phyloP scores from a whole-genome alignment of 108 stramenopile species.

The Pseudonitzschia multistriata region DNA sequence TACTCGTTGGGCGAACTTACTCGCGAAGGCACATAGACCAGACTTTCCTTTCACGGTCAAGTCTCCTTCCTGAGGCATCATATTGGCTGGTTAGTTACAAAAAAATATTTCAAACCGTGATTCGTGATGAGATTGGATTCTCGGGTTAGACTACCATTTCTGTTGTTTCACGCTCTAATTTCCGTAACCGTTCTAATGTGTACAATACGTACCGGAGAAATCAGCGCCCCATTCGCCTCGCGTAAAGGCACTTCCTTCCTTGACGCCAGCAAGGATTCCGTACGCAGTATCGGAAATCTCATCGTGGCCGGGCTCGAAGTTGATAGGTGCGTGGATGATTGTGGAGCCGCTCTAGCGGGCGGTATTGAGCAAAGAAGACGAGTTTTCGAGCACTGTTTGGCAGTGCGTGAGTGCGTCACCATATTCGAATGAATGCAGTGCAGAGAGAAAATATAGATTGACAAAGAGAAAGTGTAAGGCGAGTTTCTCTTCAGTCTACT shows the following conservation, averaged over 20 bases:
- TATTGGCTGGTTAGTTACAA: slow-evolving; percentile 5
- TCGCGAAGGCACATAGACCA: slow-evolving; percentile 69
- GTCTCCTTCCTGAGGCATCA: slow-evolving; percentile 57
- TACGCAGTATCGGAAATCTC: slow-evolving; percentile 52
- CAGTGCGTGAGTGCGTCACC: neutral
- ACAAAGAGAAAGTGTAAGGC: no score
- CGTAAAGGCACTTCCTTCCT: slow-evolving; percentile 58
- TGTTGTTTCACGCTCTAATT: no score
- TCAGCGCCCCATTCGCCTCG: slow-evolving; percentile 57
- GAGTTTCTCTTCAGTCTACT: no score
- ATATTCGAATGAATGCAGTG: neutral
- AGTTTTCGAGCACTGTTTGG: slow-evolving; percentile 47
- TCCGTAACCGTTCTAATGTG: no score
- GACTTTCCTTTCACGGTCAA: slow-evolving; percentile 67
- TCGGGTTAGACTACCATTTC: no score
- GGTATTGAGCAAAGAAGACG: slow-evolving; percentile 36
- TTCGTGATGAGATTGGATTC: no score
- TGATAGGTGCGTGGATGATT: slow-evolving; percentile 68
- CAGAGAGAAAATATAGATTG: no score
- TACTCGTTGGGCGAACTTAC: neutral
- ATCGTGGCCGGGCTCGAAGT: slow-evolving; percentile 51
- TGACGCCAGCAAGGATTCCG: slow-evolving; percentile 71
- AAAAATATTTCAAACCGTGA: neutral
- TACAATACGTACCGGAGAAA: slow-evolving; percentile 33
- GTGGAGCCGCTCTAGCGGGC: slow-evolving; percentile 54